A percentile compares a stretch with the other conserved stretches of the same genome.
Conservation (phyloP, 768 basidiomycete species). For the Agrocybe chaxingu region DNA sequence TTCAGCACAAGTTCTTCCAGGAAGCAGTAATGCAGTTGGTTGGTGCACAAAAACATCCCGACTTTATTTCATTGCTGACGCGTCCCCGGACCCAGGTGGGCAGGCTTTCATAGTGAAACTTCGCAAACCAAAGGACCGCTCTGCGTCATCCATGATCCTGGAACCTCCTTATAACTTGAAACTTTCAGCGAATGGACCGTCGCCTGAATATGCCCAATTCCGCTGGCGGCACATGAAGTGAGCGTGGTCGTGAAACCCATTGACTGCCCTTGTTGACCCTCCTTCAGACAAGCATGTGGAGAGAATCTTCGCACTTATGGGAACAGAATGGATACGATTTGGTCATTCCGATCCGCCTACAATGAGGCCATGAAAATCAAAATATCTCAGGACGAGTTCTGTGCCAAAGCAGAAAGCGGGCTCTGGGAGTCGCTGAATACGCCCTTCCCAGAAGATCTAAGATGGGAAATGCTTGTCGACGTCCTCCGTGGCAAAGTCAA, state of each 20-base stretch:
- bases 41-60: background rate
- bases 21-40: conserved; percentile 76
- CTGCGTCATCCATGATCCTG: conserved; percentile 77
- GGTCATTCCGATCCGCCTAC: conserved; percentile 80
- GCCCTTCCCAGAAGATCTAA: conserved; percentile 65
- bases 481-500: conserved; percentile 86
- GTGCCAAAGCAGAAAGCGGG: conserved; percentile 53
- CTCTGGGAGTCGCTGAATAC: conserved; percentile 35
- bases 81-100: conserved; percentile 51
- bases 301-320: conserved; percentile 46
- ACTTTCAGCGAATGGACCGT: conserved; percentile 30
- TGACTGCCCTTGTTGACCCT: background rate
- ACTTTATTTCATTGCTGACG: background rate
- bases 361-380: conserved; percentile 68
- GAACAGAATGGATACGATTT: conserved; percentile 75
- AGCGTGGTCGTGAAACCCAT: conserved; percentile 8
- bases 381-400: conserved; percentile 68
- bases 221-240: conserved; percentile 86
- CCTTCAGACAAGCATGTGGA: conserved; percentile 58
- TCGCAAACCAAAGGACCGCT: conserved; percentile 71
- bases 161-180: conserved; percentile 74
- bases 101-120: conserved; percentile 88
- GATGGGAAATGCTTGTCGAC: conserved; percentile 79
- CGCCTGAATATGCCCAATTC: conserved; percentile 36
- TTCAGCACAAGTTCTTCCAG: conserved; percentile 77